phyloP scores from a whole-genome alignment of 805 yeast species.

The Scheffersomyces lignosus region DNA sequence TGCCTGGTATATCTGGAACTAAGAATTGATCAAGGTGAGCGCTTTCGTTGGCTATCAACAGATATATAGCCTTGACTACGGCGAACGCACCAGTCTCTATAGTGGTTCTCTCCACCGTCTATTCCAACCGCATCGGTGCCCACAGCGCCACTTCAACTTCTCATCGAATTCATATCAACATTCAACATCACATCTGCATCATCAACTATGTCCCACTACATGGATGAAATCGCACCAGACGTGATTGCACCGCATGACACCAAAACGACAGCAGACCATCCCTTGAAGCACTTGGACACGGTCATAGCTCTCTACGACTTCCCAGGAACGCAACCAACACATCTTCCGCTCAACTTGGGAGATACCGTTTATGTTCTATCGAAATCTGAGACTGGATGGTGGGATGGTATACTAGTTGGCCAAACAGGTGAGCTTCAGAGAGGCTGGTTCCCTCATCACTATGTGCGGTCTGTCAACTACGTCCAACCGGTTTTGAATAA shows the following conservation, averaged over 20 bases:
- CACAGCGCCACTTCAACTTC: too few species aligned
- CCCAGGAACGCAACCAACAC: slow-evolving; percentile 51
- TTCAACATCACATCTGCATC: too few species aligned
- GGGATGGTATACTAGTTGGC: slow-evolving; percentile 68
- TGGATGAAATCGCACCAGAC: slow-evolving; percentile 44
- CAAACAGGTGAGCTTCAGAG: slow-evolving; percentile 45
- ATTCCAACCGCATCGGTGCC: too few species aligned
- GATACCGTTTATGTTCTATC: slow-evolving; percentile 70
- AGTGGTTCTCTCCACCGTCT: too few species aligned
- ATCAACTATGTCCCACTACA: slow-evolving; percentile 20
- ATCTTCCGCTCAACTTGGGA: slow-evolving; percentile 57
- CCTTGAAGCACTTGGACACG: slow-evolving; percentile 49
- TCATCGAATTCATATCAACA: too few species aligned
- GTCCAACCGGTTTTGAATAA: slow-evolving; percentile 41
- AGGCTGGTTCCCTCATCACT: slow-evolving; percentile 86
- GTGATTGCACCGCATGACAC: slow-evolving; percentile 30
- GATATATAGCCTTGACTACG: too few species aligned
- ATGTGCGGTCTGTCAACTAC: slow-evolving; percentile 49
- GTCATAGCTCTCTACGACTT: slow-evolving; percentile 60
- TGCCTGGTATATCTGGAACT: too few species aligned
- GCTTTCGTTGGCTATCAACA: too few species aligned
- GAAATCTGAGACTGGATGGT: slow-evolving; percentile 73
- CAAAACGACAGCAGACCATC: slow-evolving; percentile 18
- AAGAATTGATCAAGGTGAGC: too few species aligned
- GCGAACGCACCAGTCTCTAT: too few species aligned